Evolutionary conservation across 805 yeast species (phyloP), one percentile per base, ranked within the genome.

Genomic region (Nakazawaea populi): DNA sequence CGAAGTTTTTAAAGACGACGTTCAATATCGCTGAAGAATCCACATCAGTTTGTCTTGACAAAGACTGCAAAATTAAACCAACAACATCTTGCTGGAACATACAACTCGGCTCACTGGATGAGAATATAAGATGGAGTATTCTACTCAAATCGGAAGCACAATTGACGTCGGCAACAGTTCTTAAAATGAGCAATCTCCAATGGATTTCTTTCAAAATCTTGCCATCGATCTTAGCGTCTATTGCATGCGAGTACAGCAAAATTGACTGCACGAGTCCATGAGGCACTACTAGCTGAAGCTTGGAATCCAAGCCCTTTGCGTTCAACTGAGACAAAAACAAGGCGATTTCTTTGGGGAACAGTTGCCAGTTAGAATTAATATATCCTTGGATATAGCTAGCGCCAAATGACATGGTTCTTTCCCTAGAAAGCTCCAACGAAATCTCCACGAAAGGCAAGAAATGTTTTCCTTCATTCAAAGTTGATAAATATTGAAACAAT

Each of bases 111-210:
- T 12, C 7, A n/a, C 36, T 12, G 6, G 47, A 40, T 30, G 30
- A 10, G 5, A 54, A 48, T 7, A 60, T 42, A 1, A 49, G 31
- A 0, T 54, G 44, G 5, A 64, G 53, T 42, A 62, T 58, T 1
- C 56, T 54, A 35, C 65, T 52, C 44, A 63, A 58, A 38, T 45
- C 44, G 11, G 51, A 56, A 10, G 60, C 55, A 36, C 60, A 58
- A 27, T 67, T 58, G 4, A 61, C 54, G n/a, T 60, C 60, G 12
- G 68, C 56, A 6, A 74, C 66, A 55, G 68, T 58, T 40, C 66
- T 70, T 38, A 81, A 58, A 14, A 82, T 55, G 2, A 71, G 55
- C 11, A 78, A 55, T 60, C 80, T 74, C 87, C 87, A 82, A 57
- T 75, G 75, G 5, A 77, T 57, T 5, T 75, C 75, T 29, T 68